phyloP scores from a whole-genome alignment of 2,329 filamentous ascomycete genomes.

The Pestalotiopsis sp. region DNA sequence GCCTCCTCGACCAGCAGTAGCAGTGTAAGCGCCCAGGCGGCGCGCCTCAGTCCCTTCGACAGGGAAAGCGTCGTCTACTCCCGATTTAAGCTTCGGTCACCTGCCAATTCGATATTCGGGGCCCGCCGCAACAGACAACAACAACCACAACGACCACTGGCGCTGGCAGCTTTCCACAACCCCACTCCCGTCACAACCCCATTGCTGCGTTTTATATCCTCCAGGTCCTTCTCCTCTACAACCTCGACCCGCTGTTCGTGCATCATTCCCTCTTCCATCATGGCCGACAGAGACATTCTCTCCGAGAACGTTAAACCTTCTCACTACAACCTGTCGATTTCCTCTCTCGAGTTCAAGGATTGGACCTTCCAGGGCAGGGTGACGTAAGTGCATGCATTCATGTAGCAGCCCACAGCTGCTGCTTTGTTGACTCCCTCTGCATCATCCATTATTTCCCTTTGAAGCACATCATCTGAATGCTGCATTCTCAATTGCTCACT shows the following conservation, averaged over 20 bases:
- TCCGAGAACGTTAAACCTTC: slow-evolving; percentile 71
- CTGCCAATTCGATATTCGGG: slow-evolving; percentile 9
- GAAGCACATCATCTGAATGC: not conserved
- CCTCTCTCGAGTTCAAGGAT: slow-evolving; percentile 73
- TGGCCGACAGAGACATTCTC: slow-evolving; percentile 64
- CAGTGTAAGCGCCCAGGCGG: not conserved
- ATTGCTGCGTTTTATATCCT: not conserved
- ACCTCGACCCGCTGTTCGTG: slow-evolving; percentile 25
- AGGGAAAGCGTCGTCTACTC: not conserved
- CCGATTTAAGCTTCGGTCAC: slow-evolving; percentile 3
- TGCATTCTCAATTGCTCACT: not conserved
- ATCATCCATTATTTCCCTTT: not conserved
- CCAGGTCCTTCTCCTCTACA: slow-evolving; percentile 27
- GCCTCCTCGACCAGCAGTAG: not conserved
- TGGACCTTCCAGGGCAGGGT: slow-evolving; percentile 85
- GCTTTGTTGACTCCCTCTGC: too few relatives aligned
- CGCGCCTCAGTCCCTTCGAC: not conserved
- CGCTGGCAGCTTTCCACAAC: not conserved
- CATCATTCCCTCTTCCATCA: slow-evolving; percentile 39
- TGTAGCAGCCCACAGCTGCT: not conserved
- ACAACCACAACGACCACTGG: too few relatives aligned
- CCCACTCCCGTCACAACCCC: not conserved
- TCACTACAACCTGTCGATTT: slow-evolving; percentile 84
- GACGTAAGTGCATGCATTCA: slow-evolving; percentile 39
- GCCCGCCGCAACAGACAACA: not conserved